Base-by-base conservation (phyloP, 345 rosid genomes). In the Linum trigynum region DNA sequence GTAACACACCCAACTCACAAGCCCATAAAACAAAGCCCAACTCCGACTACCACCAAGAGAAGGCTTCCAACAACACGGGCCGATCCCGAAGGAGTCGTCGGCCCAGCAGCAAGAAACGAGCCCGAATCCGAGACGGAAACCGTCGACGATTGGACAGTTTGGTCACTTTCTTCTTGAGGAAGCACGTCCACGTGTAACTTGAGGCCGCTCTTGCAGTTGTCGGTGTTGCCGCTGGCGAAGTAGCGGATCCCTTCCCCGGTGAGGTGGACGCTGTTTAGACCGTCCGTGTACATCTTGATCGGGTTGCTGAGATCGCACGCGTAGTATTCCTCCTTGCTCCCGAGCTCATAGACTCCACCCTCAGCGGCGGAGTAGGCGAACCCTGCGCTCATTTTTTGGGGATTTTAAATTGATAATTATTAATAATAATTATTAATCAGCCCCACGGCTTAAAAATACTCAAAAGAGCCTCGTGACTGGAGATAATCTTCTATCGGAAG, bases 161-260 rank as follows among this genome's bases (percentile, higher is more conserved):
- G 38, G 38, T 59, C 61, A 15, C 59, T 66, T 5, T 11, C 11
- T 0, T 35, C 43, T 9, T 15, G 50, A 62, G 50, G 82, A 59
- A 72, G 39, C 63, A 82, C 86, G 39, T 76, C 82, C 63, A 83
- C 82, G 39, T 70, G 83, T 48, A 87, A 75, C 80, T 78, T 87
- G 50, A 87, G 65, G n/a, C 94, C 88, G 0, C n/a, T 70, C 73
- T 75, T 83, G 82, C 90, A 87, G 61, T 64, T 83, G n/a, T 77
- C 74, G 1, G 58, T 23, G 60, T 64, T 65, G 78, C 64, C 57
- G 69, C 85, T 87, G 0, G 68, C 68, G 78, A 87, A 85, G 86
- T 83, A 83, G 57, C 86, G 77, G 63, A 55, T 63, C 17, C 90
- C 90, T 76, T 72, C 80, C 5, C 69, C 72, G 7, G 57, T 73